These are phyloP conservation scores for Pseudocercospora musae DNA, from an alignment of 2,329 filamentous ascomycete species.

Conservation along the genomic window DNA sequence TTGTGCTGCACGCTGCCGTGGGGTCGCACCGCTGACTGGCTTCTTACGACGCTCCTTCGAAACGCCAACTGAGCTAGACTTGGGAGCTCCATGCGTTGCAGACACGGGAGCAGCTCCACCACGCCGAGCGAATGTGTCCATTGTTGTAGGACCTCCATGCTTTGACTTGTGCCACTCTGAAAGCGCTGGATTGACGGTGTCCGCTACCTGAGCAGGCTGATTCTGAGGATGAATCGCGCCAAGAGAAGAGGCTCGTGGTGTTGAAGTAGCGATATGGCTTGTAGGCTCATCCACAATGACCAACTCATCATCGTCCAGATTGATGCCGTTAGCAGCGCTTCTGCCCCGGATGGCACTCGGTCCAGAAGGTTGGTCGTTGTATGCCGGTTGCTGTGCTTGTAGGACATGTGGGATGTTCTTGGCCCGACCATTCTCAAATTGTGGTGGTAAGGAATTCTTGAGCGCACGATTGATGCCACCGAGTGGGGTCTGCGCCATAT, in stretches of 20 bases:
- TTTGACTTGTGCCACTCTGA: not conserved
- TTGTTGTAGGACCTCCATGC: not conserved
- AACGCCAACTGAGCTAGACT: not conserved
- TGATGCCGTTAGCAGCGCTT: too few species aligned
- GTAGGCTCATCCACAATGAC: too few species aligned
- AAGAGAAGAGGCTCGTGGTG: too few species aligned
- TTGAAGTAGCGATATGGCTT: too few species aligned
- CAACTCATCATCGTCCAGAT: too few species aligned
- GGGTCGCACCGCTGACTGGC: not conserved
- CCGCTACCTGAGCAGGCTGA: not conserved
- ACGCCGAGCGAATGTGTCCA: not conserved
- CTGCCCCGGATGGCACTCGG: not conserved
- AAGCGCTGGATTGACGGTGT: not conserved
- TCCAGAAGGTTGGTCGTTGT: not conserved
- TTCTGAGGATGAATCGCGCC: not conserved
- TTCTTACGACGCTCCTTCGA: not conserved
- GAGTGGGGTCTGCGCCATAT: too few species aligned
- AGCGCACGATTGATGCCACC: not conserved
- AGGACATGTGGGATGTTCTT: not conserved
- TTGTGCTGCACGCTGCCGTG: not conserved
- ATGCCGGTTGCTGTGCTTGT: not conserved
- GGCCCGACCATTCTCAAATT: not conserved
- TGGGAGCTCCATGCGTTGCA: not conserved
- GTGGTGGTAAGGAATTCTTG: not conserved
- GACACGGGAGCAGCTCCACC: not conserved